Evolutionary conservation across 2,329 filamentous ascomycete genomes (phyloP), one percentile per base, ranked within the genome.

Genomic region (Raffaelea arxii): DNA sequence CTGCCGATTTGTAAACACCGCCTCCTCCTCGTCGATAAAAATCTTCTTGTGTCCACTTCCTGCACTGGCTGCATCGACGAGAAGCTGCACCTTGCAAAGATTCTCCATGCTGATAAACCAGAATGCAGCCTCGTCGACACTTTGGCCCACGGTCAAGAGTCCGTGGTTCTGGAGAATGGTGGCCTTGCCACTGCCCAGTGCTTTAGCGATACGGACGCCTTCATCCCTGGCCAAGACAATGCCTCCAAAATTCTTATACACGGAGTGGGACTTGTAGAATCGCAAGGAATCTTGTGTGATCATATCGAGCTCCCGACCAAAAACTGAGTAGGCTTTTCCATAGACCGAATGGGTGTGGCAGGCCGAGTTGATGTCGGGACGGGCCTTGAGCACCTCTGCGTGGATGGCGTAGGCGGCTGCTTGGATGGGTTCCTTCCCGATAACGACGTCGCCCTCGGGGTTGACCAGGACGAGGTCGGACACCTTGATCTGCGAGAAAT

Each of bases 401-500:
- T 86, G 83, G 52, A 87, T 86, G 46, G 83, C 61, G 55, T 85
- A 86, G 0, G 81, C 82, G 0, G 82, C 81, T 2, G 77, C 72
- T 59, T 86, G 86, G 40, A 78, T 75, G 1, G 80, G 77, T 2
- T 41, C 21, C 7, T 19, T 9, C 22, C 19, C 32, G 6, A 21
- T 35, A 19, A 73, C 65, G 7, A 18, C 5, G 3, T 38, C 4
- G n/a, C 43, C 43, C 4, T 38, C 23, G 14, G 48, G 38, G 56
- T 82, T 81, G 0, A 80, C 81, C 12, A 78, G 79, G 6, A 84
- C 70, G 6, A 81, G 72, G n/a, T 74, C 71, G 12, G 70, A 74
- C 0, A 81, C 79, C 49, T 75, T 77, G 46, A 86, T 68, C 44
- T 82, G 65, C 2, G 74, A 80, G 55, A 86, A 86, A 59, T 86